Evolutionary conservation across 169 alveolate genomes (phyloP).

Genomic region (Nephromyces sp.): DNA sequence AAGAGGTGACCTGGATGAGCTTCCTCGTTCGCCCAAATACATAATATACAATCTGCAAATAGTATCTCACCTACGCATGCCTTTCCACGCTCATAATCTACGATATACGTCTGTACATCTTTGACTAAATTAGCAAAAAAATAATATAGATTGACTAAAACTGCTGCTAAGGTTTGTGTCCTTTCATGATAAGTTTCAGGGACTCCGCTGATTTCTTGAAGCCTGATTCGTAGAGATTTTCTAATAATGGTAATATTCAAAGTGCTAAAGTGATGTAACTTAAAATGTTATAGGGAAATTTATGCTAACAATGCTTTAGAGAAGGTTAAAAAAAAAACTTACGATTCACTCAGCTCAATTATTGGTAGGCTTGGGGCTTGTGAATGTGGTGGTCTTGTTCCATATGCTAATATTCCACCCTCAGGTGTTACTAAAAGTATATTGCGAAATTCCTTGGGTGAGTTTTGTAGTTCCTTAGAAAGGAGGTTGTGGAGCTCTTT

Average conservation of each 20-base stretch:
- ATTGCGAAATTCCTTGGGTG: background rate
- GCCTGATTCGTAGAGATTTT: too few species aligned
- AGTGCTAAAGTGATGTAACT: too few species aligned
- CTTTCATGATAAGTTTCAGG: background rate
- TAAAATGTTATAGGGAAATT: too few species aligned
- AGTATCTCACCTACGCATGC: background rate
- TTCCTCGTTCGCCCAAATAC: background rate
- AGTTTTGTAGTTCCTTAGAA: background rate
- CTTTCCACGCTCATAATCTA: background rate
- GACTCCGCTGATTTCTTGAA: too few species aligned
- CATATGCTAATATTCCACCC: background rate
- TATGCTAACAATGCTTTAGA: background rate
- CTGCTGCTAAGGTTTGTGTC: background rate
- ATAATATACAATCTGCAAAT: background rate
- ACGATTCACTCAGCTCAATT: background rate
- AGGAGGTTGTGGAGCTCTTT: background rate
- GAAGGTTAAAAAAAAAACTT: background rate
- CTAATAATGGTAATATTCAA: too few species aligned
- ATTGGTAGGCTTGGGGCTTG: background rate
- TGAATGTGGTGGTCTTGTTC: background rate
- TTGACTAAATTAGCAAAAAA: background rate
- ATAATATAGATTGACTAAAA: background rate
- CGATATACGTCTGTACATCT: background rate
- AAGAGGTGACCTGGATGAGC: background rate
- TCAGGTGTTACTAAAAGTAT: background rate